Evolutionary conservation across 2,329 filamentous ascomycete species (phyloP), one percentile per base, ranked within the genome.

Genomic region (Coniochaeta sp.): DNA sequence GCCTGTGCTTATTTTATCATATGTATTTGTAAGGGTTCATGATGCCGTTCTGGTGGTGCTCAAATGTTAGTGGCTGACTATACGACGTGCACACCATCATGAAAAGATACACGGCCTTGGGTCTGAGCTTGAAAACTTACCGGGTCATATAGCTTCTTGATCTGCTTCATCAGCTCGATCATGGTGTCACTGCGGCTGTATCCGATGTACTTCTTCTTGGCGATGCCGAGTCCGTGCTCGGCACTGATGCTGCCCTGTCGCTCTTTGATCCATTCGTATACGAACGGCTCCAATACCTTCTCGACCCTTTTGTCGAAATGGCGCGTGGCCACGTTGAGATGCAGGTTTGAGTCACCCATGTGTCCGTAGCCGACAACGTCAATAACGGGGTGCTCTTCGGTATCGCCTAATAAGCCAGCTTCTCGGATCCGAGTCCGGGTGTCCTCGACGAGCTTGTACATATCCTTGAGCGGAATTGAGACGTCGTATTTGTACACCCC

Each of bases 1-100:
- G 18, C 28, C 42, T 16, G 20, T 30, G 27, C 40, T 54, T 40
- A 33, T 35, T 53, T 48, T 49, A 50, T 63, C 71, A 86, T 58
- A 97, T 87, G 68, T 96, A 97, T 73, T 97, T 97, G 77, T 97
- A 97, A 1, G 92, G 92, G 72, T 96, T 97, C 90, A 97, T 95
- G 70, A 97, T 97, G 47, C 91, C 91, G 60, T 96, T 96, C 90
- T 95, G 62, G n/a, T n/a, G n/a, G 9, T 6, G 20, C 50, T 46
- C 48, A 50, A 56, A 57, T 56, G 61, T 58, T 51, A 54, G 56
- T 26, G 31, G 18, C 14, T 9, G 32, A 48, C 26, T 18, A 28
- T 31, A 31, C 45, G 28, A 31, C 45, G 38, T 42, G 38, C 38
- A 28, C 28, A 48, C 45, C 45, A 18, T 48, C 45, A 48, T 16